Evolutionary conservation across 257 asterid species (phyloP), one percentile per base, ranked within the genome.

Genomic region (Nicotiana undulata): DNA sequence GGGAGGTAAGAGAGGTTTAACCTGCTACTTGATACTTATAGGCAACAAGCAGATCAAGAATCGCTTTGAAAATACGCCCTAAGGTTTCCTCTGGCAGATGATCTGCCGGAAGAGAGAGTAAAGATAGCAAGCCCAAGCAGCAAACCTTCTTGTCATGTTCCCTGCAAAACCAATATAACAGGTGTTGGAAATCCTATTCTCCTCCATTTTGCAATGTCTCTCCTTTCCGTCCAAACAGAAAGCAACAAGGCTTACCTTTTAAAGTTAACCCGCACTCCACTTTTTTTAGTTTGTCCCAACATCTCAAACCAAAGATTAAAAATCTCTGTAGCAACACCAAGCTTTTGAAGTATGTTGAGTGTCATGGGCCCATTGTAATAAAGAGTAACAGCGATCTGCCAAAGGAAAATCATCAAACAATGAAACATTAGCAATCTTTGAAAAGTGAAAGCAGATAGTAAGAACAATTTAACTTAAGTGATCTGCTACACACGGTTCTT

Each of bases 111-210:
- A 96, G 98, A 76, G 93, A 94, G 40, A 96, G 90, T 90, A 96
- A 86, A 6, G 99, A 96, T 49, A 98, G 94, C 87, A 96, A 90
- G 72, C 99, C 98, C 89, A 96, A 86, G 87, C 97, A 92, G 92
- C 99, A 94, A 8, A 96, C 94, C 84, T 96, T 96, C 85, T 96
- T 96, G 83, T 96, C 98, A 32, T 96, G 97, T 82, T 92, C 99
- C 92, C 99, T 96, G 94, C 79, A 88, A 78, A 72, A 84, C 55
- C 83, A 79, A 79, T 60, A 81, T 15, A 64, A 15, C 55, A 49
- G 55, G 55, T 13, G 55, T 49, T 49, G 3, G 55, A 11, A 49
- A 1, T 12, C 55, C 55, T 49, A 4, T 49, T 49, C 46, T 37
- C 44, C 16, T 9, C 55, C 55, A 49, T 49, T 49, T 49, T 49